Percentiles rank a stretch among this genome's conserved stretches.
Conservation (phyloP, 225 moss, liverwort and hornwort genomes). For the Climacium dendroides region DNA sequence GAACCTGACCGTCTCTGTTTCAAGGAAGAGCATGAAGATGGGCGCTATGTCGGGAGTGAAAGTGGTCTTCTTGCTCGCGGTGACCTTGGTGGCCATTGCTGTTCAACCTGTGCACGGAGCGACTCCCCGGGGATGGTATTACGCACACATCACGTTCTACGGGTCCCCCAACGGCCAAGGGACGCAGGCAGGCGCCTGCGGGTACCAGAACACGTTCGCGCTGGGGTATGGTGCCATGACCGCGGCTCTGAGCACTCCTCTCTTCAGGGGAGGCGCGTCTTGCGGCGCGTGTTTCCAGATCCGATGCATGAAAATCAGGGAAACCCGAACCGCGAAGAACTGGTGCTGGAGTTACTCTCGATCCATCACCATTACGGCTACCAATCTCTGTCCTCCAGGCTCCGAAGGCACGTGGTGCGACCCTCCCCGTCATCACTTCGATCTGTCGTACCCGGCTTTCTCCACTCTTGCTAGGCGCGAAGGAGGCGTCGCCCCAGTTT, state of each 20-base stretch:
- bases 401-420: slow-evolving; percentile 26
- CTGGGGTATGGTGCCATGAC: slow-evolving; percentile 26
- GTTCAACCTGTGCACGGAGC: not conserved
- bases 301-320: not conserved
- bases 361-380: slow-evolving; percentile 23
- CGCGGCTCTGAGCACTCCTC: slow-evolving; percentile 20
- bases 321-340: not conserved
- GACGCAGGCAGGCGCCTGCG: slow-evolving; percentile 24
- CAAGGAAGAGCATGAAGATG: not conserved
- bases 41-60: not conserved
- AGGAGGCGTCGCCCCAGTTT: slow-evolving; percentile 24
- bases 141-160: slow-evolving; percentile 14
- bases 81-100: not conserved
- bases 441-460: slow-evolving; percentile 16
- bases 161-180: slow-evolving; percentile 8
- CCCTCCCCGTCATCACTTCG: slow-evolving; percentile 19
- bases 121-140: not conserved
- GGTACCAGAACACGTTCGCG: slow-evolving; percentile 14
- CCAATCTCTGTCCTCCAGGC: slow-evolving; percentile 37
- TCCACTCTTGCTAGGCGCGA: not conserved
- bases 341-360: slow-evolving; percentile 9
- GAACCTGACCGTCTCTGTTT: not conserved
- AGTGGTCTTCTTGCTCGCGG: not conserved
- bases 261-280: not conserved
- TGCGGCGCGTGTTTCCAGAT: slow-evolving; percentile 29